phyloP scores from a whole-genome alignment of 2,329 filamentous ascomycete species.

The Botrytis paeoniae region DNA sequence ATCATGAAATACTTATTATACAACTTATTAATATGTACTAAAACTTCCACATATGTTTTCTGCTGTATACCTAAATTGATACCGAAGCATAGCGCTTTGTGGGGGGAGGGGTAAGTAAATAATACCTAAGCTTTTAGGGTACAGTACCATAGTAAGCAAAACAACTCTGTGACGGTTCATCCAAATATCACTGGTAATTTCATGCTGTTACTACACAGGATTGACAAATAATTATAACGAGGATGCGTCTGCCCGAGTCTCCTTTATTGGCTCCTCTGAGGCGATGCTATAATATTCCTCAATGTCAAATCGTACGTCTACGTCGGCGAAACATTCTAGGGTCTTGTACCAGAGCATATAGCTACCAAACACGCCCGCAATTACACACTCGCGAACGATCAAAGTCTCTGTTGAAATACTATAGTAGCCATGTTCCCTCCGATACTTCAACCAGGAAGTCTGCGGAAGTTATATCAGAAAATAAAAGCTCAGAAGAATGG shows the following conservation, averaged over 20 bases:
- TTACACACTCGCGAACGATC: conserved; percentile 1
- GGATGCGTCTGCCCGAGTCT: conserved; percentile 31
- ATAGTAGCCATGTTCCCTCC: background rate
- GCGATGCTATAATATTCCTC: conserved; percentile 30
- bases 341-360: conserved; percentile 11
- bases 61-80: background rate
- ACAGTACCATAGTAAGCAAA: background rate
- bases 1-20: background rate
- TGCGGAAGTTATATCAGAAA: background rate
- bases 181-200: background rate
- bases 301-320: conserved; percentile 23
- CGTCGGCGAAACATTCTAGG: background rate
- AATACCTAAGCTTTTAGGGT: background rate
- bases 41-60: background rate
- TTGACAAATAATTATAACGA: conserved; percentile 28
- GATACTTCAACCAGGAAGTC: background rate
- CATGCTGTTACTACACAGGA: conserved; percentile 1
- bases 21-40: background rate
- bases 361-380: conserved; percentile 5
- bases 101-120: conserved; percentile 5
- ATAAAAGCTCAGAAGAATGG: background rate
- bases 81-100: background rate
- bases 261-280: conserved; percentile 31
- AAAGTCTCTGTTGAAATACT: background rate
- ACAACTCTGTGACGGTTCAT: background rate